A percentile compares a stretch with the other conserved stretches of the same genome.
Evolutionary conservation across 306 rosid genomes (phyloP).

Genomic region (Ormosia semicastrata): DNA sequence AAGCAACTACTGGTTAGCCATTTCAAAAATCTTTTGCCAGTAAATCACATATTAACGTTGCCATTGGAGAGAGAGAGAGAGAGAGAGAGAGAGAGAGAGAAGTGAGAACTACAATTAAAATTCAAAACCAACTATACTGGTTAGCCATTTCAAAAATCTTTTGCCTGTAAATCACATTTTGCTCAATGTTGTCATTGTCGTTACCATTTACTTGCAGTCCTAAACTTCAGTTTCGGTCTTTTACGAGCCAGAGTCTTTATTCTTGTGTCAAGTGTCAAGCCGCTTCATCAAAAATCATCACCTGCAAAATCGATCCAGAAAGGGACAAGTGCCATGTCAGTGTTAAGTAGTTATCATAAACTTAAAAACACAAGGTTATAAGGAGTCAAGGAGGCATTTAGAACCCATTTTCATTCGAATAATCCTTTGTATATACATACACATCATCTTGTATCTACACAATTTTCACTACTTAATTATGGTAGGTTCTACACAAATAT

Average conservation of each 20-base stretch:
- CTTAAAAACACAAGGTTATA: too few relatives aligned
- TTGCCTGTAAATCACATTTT: background rate
- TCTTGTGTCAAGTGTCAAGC: background rate
- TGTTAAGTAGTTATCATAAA: too few relatives aligned
- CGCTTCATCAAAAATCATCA: slow-evolving; percentile 14
- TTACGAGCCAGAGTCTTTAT: too few relatives aligned
- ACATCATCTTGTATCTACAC: too few relatives aligned
- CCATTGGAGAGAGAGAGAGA: background rate
- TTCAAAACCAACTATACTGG: background rate
- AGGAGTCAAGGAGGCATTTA: too few relatives aligned
- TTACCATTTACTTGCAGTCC: background rate
- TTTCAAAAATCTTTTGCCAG: too few relatives aligned
- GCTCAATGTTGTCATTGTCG: background rate
- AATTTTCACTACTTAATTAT: too few relatives aligned
- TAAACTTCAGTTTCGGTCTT: background rate
- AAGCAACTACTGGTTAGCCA: too few relatives aligned
- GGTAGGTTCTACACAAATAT: too few relatives aligned
- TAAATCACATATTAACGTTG: background rate
- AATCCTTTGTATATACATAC: too few relatives aligned
- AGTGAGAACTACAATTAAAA: background rate
- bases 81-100: too few relatives aligned
- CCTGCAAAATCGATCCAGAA: background rate
- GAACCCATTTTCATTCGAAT: too few relatives aligned
- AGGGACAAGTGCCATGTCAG: background rate
- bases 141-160: background rate